Evolutionary conservation across 2,329 filamentous ascomycete genomes (phyloP), one percentile per base, ranked within the genome.

Genomic region (Leptographium galeiforme): DNA sequence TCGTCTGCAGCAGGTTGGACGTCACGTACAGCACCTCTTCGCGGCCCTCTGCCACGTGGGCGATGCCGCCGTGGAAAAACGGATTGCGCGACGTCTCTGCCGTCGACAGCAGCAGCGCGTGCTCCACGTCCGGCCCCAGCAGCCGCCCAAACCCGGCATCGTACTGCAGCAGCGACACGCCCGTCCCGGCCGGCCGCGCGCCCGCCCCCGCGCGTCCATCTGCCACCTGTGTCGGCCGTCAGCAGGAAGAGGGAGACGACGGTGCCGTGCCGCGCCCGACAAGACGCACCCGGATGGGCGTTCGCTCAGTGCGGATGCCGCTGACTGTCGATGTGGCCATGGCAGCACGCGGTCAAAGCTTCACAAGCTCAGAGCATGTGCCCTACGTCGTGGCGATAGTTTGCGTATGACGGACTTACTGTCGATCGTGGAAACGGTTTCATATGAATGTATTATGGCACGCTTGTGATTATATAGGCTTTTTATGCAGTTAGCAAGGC

Each of bases 261-360:
- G n/a, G n/a, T n/a, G n/a, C n/a, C n/a, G n/a, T n/a, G n/a, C n/a
- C n/a, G n/a, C n/a, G n/a, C n/a, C n/a, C n/a, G 30, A 44, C 8
- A 45, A 30, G 14, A 25, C 76, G 71, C 71, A 82, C 86, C 68
- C 95, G 90, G 30, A 89, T 88, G 56, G 71, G 72, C 1, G 82
- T 81, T 70, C 95, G 88, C 60, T 90, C 86, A 6, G 68, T 70
- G 1, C 82, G 84, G 59, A 79, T 80, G 57, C 89, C 51, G 19
- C 14, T 51, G 45, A 46, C 34, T 25, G 25, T 25, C 25, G 25
- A 25, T 25, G 25, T 25, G 25, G 25, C 25, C 25, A 25, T 25
- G 25, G 25, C 25, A 25, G 25, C 25, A 25, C 25, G n/a, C n/a
- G n/a, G n/a, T n/a, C n/a, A n/a, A n/a, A n/a, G n/a, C n/a, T n/a